A percentile compares a stretch with the other conserved stretches of the same genome.
Evolutionary conservation across 805 yeast species (phyloP).

Genomic region (Scheffersomyces coipomensis): DNA sequence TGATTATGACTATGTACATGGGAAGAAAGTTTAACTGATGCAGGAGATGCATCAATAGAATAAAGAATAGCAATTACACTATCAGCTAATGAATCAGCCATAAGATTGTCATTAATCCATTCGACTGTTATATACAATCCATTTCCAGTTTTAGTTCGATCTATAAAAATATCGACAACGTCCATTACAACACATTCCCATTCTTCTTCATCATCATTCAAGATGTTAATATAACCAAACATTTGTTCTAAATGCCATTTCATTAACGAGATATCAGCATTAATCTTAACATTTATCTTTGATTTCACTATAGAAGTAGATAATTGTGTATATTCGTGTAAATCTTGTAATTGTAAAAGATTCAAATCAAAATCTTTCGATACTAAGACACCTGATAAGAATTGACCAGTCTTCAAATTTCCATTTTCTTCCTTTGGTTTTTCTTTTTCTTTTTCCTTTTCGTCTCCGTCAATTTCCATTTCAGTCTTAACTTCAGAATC

Average conservation of each 20-base stretch:
- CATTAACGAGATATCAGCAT: constrained; percentile 77
- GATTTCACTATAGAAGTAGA: constrained; percentile 84
- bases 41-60: constrained; percentile 92
- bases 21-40: constrained; percentile 86
- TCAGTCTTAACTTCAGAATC: constrained; percentile 9
- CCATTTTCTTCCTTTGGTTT: constrained; percentile 7
- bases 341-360: constrained; percentile 78
- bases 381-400: constrained; percentile 79
- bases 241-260: constrained; percentile 91
- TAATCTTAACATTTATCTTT: constrained; percentile 72
- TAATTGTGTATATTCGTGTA: constrained; percentile 83
- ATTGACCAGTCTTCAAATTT: constrained; percentile 22
- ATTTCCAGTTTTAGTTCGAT: constrained; percentile 26
- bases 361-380: constrained; percentile 88
- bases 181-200: constrained; percentile 48
- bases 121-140: constrained; percentile 61
- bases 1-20: constrained; percentile 48
- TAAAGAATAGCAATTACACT: constrained; percentile 85
- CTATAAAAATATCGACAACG: constrained; percentile 40
- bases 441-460: constrained; percentile 8
- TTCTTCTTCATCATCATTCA: constrained; percentile 50
- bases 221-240: constrained; percentile 81
- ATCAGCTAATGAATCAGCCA: constrained; percentile 93
- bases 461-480: constrained; percentile 9
- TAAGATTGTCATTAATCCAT: constrained; percentile 81